A percentile compares a stretch with the other conserved stretches of the same genome.
Conservation (phyloP, 2,329 filamentous ascomycete species). For the Cytospora schulzeri region DNA sequence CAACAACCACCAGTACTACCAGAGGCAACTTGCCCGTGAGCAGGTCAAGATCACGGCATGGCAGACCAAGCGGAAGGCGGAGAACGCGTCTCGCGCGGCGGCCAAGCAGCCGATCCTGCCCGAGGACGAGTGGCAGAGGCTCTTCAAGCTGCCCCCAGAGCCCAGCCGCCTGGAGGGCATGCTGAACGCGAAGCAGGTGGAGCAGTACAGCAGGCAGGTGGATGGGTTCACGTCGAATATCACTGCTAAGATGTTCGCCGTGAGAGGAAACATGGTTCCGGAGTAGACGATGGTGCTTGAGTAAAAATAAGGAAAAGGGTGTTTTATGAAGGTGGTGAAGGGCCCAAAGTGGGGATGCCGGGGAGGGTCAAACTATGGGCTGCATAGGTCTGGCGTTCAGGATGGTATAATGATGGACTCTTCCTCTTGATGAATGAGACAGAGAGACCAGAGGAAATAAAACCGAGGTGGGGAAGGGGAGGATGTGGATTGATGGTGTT, state of each 20-base stretch:
- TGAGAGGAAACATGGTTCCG: conserved; percentile 70
- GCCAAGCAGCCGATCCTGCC: conserved; percentile 88
- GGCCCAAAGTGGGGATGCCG: neutral
- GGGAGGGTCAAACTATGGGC: conserved; percentile 15
- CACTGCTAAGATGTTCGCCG: conserved; percentile 97
- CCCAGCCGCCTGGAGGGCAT: conserved; percentile 91
- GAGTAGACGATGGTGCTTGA: conserved; percentile 42
- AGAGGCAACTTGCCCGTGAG: conserved; percentile 89
- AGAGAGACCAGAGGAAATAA: neutral
- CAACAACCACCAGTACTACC: conserved; percentile 98
- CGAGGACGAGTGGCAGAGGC: conserved; percentile 96
- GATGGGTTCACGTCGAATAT: conserved; percentile 93
- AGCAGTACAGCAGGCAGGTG: conserved; percentile 96
- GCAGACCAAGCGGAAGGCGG: conserved; percentile 95
- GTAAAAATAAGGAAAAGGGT: too few species aligned
- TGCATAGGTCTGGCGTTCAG: conserved; percentile 24
- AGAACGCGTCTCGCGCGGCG: conserved; percentile 82
- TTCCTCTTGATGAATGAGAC: neutral
- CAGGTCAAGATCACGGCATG: conserved; percentile 95
- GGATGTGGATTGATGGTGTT: neutral
- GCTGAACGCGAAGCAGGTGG: conserved; percentile 92
- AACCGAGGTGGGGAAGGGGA: neutral
- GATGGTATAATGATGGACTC: conserved; percentile 1
- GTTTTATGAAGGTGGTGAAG: neutral
- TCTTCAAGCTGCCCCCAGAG: conserved; percentile 97